Evolutionary conservation across 2,329 filamentous ascomycete genomes (phyloP).

Genomic region (Emergomyces africanus): DNA sequence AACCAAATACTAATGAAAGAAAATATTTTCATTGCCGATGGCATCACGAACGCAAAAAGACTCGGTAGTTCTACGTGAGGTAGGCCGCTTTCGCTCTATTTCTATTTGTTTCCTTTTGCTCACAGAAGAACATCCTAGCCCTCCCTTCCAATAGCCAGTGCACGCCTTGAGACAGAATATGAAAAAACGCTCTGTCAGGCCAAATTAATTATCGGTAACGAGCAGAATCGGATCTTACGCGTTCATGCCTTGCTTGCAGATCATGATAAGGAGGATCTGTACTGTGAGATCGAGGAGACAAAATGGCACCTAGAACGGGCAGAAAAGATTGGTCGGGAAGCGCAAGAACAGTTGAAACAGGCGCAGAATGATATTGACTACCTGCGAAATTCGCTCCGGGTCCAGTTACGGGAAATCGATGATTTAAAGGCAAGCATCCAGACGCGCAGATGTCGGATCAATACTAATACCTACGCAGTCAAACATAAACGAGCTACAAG

Average conservation of each 20-base stretch:
- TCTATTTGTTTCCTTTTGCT: neutral
- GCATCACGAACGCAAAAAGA: neutral
- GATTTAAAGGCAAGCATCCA: conserved; percentile 39
- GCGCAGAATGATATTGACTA: conserved; percentile 34
- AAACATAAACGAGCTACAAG: conserved; percentile 57
- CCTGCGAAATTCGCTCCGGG: conserved; percentile 26
- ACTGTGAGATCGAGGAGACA: conserved; percentile 46
- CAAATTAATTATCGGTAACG: conserved; percentile 58
- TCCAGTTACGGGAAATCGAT: conserved; percentile 42
- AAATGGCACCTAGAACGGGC: conserved; percentile 43
- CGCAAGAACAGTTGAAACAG: conserved; percentile 37
- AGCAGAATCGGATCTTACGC: conserved; percentile 57
- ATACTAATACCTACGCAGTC: neutral
- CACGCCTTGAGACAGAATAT: conserved; percentile 30
- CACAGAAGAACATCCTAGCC: neutral
- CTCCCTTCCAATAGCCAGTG: neutral
- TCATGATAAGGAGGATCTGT: conserved; percentile 59
- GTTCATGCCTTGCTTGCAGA: conserved; percentile 59
- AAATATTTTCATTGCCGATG: neutral
- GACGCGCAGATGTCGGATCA: neutral
- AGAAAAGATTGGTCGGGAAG: conserved; percentile 29
- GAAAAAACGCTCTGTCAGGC: conserved; percentile 46
- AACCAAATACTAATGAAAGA: neutral
- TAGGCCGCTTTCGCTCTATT: neutral
- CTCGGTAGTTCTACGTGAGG: neutral